Base-by-base conservation (phyloP, 116 monocot species). In the Phalaenopsis hybrid region DNA sequence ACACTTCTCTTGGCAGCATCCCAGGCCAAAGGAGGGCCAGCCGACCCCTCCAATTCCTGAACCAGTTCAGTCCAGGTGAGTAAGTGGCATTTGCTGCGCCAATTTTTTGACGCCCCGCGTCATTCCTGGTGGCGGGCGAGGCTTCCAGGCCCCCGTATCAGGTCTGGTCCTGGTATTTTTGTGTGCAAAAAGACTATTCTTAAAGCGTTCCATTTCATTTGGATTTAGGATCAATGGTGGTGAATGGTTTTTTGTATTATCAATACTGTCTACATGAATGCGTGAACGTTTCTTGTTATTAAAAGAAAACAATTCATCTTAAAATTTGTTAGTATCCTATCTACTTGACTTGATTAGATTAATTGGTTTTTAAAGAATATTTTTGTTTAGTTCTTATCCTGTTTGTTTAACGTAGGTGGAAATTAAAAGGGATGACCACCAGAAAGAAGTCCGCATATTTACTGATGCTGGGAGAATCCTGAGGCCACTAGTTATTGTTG, bases 401-500 rank as follows among this genome's bases (percentile, higher is more conserved):
- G 4, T 88, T 17, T 52, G 2, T 75, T 81, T 69, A 23, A 1
- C 63, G 18, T 59, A 95, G 95, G 91, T 95, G 80, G 92, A 95
- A 86, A 88, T 95, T 21, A 95, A 95, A 86, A 81, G 82, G 82
- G 92, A 95, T 79, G 80, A 84, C 67, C 83, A 89, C 68, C 83
- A 89, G 45, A 86, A 52, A 80, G 95, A 92, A 83, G 83, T 95
- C 2, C 83, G 92, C 16, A 84, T 95, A 74, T 95, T 95, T 87
- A 84, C 91, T 82, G 92, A 92, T 84, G 79, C 87, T 21, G 91
- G 93, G 74, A 89, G 93, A 78, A 83, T 89, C 58, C 73, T 92
- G 76, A 84, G 92, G 25, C 92, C 92, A 21, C 92, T 95, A 74
- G 78, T 95, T 76, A 78, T 95, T 23, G 91, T 90, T 70, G 95